Base-by-base conservation (phyloP, 306 rosid genomes). In the Ammopiptanthus mongolicus region DNA sequence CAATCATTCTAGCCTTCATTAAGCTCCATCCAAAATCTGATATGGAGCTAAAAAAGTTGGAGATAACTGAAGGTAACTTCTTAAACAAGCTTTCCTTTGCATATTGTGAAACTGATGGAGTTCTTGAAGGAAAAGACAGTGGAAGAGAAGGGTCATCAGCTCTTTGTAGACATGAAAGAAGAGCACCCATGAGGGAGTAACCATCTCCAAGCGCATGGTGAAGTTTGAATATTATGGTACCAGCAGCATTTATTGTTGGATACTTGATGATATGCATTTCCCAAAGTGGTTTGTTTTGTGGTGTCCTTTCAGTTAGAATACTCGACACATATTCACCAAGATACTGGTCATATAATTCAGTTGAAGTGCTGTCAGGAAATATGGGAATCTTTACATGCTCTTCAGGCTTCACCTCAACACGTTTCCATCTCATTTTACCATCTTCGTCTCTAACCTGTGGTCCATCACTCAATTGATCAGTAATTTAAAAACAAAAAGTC, bases 121-220 rank as follows among this genome's bases (percentile, higher is more conserved):
- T 0, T 11, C 8, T 14, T 6, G 87, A 81, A 28, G 96, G 93
- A 65, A 90, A 88, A 5, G 93, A 61, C 2, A 88, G 53, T 3
- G 96, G 91, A 64, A 83, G 65, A 52, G 88, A 86, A 80, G 90
- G 91, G 23, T 91, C 65, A 41, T 83, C 86, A 4, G 77, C 86
- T 69, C 91, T 83, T 23, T 65, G 80, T 0, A 86, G 79, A 77
- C 84, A 88, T 37, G 93, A 83, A 51, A 90, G 82, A 75, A 90
- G 90, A 47, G 87, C 82, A 22, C 86, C 72, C 96, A 89, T 89
- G 8, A 87, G 74, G 3, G 90, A 85, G 67, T 81, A 85, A 19
- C 88, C 95, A 85, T 89, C 92, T 5, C 92, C 92, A 53, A 90
- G 85, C 0, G 96, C 80, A 69, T 87, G 92, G 15, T 87, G 90